Conservation (phyloP, 2,329 filamentous ascomycete species). For the Thelonectria rubi region DNA sequence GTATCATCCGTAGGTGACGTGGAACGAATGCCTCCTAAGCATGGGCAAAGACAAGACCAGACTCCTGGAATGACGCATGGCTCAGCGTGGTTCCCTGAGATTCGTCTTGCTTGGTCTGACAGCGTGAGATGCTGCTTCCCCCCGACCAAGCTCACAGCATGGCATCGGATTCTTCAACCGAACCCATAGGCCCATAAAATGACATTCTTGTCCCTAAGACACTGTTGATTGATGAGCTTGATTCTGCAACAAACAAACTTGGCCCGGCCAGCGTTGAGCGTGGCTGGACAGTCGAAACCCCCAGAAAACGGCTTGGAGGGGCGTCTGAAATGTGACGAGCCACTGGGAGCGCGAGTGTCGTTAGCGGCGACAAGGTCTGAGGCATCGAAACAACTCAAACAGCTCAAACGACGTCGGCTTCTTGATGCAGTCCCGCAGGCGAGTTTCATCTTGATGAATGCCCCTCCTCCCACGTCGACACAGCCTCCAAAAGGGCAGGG, state of each 20-base stretch:
- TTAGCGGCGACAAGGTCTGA: conserved; percentile 47
- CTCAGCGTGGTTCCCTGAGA: not conserved
- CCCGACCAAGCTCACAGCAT: not conserved
- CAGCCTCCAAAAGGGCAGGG: conserved; percentile 37
- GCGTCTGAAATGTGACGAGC: conserved; percentile 25
- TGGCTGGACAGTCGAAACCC: conserved; percentile 20
- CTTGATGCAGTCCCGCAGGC: conserved; percentile 61
- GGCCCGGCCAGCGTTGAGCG: conserved; percentile 19
- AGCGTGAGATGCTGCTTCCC: not conserved
- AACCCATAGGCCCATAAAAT: conserved; percentile 29
- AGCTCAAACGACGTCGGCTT: conserved; percentile 45
- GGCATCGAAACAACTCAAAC: conserved; percentile 28
- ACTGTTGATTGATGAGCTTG: conserved; percentile 31
- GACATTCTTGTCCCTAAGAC: conserved; percentile 4
- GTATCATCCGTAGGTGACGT: not conserved
- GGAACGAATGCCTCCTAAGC: not conserved
- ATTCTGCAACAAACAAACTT: conserved; percentile 21
- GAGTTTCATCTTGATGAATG: conserved; percentile 58
- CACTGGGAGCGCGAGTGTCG: conserved; percentile 40
- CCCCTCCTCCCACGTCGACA: conserved; percentile 34
- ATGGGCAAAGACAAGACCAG: not conserved
- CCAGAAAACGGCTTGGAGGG: conserved; percentile 28
- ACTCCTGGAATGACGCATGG: not conserved
- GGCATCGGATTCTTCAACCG: conserved; percentile 2
- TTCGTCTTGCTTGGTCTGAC: not conserved